Evolutionary conservation across 179 eudicot species (phyloP).

Genomic region (Spinacia oleracea): DNA sequence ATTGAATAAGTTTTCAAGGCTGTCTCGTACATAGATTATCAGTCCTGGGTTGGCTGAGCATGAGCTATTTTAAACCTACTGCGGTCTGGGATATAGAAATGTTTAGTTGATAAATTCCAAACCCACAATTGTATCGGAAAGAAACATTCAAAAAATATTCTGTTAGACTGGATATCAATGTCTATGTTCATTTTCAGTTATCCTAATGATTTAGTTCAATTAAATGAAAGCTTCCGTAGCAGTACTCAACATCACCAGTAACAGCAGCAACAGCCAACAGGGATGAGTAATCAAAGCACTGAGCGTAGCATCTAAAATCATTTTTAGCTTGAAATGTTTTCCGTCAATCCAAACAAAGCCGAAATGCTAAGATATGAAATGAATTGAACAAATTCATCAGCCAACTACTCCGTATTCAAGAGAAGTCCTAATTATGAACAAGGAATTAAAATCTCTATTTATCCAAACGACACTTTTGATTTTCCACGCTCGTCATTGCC

Average conservation of each 20-base stretch:
- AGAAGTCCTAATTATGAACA: not conserved
- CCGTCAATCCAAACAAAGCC: too few relatives aligned
- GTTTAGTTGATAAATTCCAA: not conserved
- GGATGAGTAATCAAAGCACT: not conserved
- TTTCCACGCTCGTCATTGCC: not conserved
- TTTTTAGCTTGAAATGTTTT: too few relatives aligned
- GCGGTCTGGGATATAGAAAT: not conserved
- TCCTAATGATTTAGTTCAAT: not conserved
- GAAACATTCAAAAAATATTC: not conserved
- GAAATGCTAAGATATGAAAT: not conserved
- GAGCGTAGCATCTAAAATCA: too few relatives aligned
- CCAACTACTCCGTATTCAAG: not conserved
- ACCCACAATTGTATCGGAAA: not conserved
- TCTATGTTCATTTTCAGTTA: not conserved
- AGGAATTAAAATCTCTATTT: not conserved
- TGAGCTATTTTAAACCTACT: not conserved
- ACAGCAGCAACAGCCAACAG: not conserved
- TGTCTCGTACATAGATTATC: not conserved
- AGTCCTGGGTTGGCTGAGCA: not conserved
- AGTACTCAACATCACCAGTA: too few relatives aligned
- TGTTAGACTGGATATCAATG: not conserved
- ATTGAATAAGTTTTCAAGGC: not conserved
- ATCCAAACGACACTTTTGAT: too few relatives aligned
- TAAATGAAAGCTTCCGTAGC: not conserved
- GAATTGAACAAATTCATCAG: too few relatives aligned